Evolutionary conservation across 352 stramenopile genomes (phyloP).

Genomic region (Pythium aquatile): DNA sequence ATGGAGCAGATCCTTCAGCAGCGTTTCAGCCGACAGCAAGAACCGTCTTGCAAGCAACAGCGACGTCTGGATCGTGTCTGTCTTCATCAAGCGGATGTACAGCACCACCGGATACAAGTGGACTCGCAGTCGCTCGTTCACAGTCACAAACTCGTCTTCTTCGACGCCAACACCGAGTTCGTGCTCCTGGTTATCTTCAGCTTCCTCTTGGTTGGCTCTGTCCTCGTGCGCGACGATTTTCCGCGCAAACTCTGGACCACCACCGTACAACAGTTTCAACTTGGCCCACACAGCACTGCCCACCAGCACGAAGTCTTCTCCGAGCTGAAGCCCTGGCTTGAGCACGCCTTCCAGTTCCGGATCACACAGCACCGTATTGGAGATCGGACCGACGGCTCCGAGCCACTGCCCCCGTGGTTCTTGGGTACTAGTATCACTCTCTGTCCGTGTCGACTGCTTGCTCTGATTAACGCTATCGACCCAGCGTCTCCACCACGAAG

Average conservation of each 20-base stretch:
- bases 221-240: conserved; percentile 30
- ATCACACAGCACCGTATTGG: conserved; percentile 30
- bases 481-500: conserved; percentile 63
- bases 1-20: conserved; percentile 56
- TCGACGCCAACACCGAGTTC: not conserved
- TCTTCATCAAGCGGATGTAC: conserved; percentile 52
- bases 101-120: conserved; percentile 60
- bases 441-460: not conserved
- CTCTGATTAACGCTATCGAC: conserved; percentile 9
- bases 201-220: not conserved
- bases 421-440: not conserved
- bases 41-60: conserved; percentile 57
- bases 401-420: not conserved
- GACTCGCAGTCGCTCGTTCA: conserved; percentile 24
- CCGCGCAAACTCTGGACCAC: conserved; percentile 53
- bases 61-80: conserved; percentile 53
- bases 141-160: conserved; percentile 6
- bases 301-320: conserved; percentile 51
- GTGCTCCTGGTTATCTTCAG: not conserved
- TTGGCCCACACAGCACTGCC: conserved; percentile 43
- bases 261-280: conserved; percentile 51
- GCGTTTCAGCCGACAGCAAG: conserved; percentile 36
- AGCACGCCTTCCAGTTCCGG: conserved; percentile 40
- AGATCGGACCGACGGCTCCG: conserved; percentile 13
- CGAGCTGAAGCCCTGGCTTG: conserved; percentile 28